phyloP scores from a whole-genome alignment of 1,139 yeast genomes.

The Suhomyces bribrorum region DNA sequence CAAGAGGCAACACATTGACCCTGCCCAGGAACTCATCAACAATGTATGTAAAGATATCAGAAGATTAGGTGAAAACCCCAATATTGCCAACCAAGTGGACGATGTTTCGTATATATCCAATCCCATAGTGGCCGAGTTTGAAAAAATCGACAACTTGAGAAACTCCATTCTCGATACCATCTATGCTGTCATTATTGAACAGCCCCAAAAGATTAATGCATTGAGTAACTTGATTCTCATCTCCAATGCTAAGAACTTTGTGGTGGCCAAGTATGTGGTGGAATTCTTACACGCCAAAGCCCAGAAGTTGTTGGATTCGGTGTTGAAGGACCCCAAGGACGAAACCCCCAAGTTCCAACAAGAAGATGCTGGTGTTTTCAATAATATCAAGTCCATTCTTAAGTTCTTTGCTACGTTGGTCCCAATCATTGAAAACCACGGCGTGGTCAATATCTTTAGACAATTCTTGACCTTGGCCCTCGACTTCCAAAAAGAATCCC shows the following conservation, averaged over 20 bases:
- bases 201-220: conserved; percentile 83
- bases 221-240: conserved; percentile 69
- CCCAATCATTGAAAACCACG: conserved; percentile 58
- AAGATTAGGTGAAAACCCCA: conserved; percentile 64
- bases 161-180: conserved; percentile 62
- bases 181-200: conserved; percentile 74
- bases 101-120: conserved; percentile 67
- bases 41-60: conserved; percentile 57
- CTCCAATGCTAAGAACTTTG: conserved; percentile 64
- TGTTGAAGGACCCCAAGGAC: conserved; percentile 5
- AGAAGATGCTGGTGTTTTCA: conserved; percentile 66
- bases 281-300: conserved; percentile 68
- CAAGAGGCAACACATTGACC: conserved; percentile 45
- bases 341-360: conserved; percentile 3
- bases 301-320: conserved; percentile 51
- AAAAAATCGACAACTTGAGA: conserved; percentile 63
- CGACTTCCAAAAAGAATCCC: conserved; percentile 47
- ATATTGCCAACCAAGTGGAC: conserved; percentile 53
- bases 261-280: conserved; percentile 68
- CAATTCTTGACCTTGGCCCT: conserved; percentile 59
- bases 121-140: conserved; percentile 70
- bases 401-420: conserved; percentile 69
- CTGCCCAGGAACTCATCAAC: conserved; percentile 42
- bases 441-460: conserved; percentile 52
- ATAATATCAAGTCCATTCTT: conserved; percentile 65